Evolutionary conservation across 1,139 yeast genomes (phyloP).

Genomic region (Blastobotrys ciferrii): DNA sequence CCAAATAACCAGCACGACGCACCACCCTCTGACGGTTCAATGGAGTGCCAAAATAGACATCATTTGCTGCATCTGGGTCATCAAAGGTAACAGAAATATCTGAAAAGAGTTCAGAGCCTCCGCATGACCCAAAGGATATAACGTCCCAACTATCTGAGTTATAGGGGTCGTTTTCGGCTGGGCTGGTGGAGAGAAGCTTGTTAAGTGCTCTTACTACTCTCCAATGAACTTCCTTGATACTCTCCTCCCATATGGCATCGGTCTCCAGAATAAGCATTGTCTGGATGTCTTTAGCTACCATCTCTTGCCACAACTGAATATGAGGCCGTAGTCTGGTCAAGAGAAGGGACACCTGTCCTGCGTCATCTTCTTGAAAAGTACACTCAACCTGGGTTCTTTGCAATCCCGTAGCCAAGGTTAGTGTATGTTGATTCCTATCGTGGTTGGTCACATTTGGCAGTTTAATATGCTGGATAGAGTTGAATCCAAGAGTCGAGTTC

Average conservation of each 20-base stretch:
- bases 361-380: neutral
- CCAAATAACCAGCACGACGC: neutral
- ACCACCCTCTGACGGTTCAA: neutral
- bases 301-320: slow-evolving; percentile 17
- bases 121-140: slow-evolving; percentile 7
- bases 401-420: neutral
- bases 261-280: slow-evolving; percentile 7
- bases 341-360: neutral
- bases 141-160: slow-evolving; percentile 7
- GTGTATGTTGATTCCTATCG: neutral
- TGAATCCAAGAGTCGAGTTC: neutral
- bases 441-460: neutral
- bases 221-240: slow-evolving; percentile 1
- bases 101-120: neutral
- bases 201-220: neutral
- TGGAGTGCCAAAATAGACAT: neutral
- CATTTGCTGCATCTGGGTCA: neutral
- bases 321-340: slow-evolving; percentile 18
- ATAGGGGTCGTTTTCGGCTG: neutral
- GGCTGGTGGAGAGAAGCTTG: neutral
- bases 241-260: slow-evolving; percentile 10
- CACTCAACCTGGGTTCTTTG: neutral
- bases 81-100: neutral
- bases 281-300: slow-evolving; percentile 17
- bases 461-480: neutral